Conservation (phyloP, 2,329 filamentous ascomycete species). For the Alternaria tenuissima region DNA sequence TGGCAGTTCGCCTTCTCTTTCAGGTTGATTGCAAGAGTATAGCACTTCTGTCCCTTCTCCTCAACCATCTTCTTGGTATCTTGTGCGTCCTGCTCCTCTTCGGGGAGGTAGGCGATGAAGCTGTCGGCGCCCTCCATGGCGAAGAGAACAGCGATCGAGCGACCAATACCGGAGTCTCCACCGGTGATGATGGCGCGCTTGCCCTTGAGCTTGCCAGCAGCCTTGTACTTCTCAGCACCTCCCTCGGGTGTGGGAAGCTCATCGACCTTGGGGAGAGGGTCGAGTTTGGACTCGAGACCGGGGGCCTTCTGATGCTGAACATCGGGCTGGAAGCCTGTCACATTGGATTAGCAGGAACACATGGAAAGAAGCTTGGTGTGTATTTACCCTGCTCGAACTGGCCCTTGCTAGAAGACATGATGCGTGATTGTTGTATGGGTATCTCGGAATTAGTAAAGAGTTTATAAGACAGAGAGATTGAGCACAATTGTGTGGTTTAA, state of each 20-base stretch:
- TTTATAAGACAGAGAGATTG: neutral
- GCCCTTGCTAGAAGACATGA: constrained; percentile 43
- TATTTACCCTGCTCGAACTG: constrained; percentile 48
- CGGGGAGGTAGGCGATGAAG: constrained; percentile 75
- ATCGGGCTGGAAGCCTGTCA: constrained; percentile 58
- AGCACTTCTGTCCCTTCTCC: constrained; percentile 70
- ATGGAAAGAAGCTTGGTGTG: neutral
- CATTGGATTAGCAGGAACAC: constrained; percentile 4
- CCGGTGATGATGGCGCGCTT: constrained; percentile 83
- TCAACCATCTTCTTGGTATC: constrained; percentile 77
- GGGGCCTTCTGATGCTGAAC: constrained; percentile 62
- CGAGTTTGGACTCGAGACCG: constrained; percentile 64
- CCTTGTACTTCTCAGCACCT: constrained; percentile 74
- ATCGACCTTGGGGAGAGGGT: constrained; percentile 67
- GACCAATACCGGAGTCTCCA: constrained; percentile 81
- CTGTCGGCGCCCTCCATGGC: constrained; percentile 82
- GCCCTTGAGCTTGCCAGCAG: constrained; percentile 77
- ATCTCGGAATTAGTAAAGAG: neutral
- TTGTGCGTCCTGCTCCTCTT: constrained; percentile 79
- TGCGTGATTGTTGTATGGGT: constrained; percentile 56
- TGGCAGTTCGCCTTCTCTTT: constrained; percentile 72
- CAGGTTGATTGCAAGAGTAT: constrained; percentile 71
- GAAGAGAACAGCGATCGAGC: constrained; percentile 77
- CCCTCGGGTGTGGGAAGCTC: constrained; percentile 73
- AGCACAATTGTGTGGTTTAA: neutral